Conservation (phyloP, 768 basidiomycete species). For the Boletus fagicola region DNA sequence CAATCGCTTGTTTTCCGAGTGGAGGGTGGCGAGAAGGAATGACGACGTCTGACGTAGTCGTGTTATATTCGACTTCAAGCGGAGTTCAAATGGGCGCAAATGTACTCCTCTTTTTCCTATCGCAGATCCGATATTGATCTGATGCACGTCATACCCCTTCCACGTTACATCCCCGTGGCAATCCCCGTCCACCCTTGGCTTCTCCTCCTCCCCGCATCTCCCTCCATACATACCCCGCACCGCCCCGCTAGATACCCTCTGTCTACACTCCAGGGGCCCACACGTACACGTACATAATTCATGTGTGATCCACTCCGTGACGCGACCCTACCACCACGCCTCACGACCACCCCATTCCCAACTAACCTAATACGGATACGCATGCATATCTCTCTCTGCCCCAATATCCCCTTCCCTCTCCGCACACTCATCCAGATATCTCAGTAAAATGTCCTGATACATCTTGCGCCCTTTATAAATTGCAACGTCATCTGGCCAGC, state of each 20-base stretch:
- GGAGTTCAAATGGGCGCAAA: conserved; percentile 35
- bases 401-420: conserved; percentile 12
- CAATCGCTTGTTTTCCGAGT: conserved; percentile 26
- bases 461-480: conserved; percentile 29
- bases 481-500: conserved; percentile 63
- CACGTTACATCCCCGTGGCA: conserved; percentile 17
- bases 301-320: neutral
- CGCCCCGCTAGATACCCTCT: neutral
- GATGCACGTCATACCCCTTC: conserved; percentile 33
- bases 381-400: conserved; percentile 1
- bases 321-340: conserved; percentile 7
- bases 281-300: neutral
- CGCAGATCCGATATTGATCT: conserved; percentile 37
- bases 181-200: neutral
- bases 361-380: conserved; percentile 20
- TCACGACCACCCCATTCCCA: conserved; percentile 6
- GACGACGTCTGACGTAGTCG: conserved; percentile 46
- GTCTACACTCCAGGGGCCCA: neutral
- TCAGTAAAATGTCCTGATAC: conserved; percentile 20
- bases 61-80: conserved; percentile 43
- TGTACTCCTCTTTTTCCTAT: conserved; percentile 23
- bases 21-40: conserved; percentile 36
- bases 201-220: neutral
- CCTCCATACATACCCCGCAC: neutral
- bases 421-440: conserved; percentile 23